These are phyloP conservation scores for Stylonectria norvegica DNA, from an alignment of 2,329 filamentous ascomycete species.

Conservation along the genomic window DNA sequence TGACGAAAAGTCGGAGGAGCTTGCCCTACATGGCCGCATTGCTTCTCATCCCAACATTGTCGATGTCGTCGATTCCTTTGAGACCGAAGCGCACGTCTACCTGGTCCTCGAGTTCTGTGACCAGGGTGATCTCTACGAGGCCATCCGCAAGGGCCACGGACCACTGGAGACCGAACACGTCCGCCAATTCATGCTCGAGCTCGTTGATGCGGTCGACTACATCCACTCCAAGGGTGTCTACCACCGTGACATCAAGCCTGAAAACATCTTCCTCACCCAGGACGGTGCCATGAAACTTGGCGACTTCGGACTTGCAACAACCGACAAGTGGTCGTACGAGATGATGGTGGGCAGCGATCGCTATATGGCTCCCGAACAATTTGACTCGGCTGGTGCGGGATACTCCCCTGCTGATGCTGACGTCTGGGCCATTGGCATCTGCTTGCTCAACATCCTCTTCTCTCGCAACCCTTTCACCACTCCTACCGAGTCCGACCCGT, in stretches of 20 bases:
- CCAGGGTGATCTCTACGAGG: constrained; percentile 95
- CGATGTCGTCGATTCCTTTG: constrained; percentile 85
- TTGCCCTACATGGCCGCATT: constrained; percentile 75
- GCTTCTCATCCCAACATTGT: constrained; percentile 86
- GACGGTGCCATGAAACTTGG: constrained; percentile 91
- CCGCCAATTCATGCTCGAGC: constrained; percentile 92
- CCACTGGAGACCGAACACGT: constrained; percentile 95
- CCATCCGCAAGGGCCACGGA: constrained; percentile 83
- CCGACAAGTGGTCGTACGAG: constrained; percentile 86
- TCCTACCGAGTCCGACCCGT: constrained; percentile 82
- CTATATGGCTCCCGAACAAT: constrained; percentile 99
- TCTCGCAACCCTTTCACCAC: constrained; percentile 93
- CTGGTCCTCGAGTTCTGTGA: constrained; percentile 93
- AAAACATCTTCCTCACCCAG: constrained; percentile 94
- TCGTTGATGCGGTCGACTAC: constrained; percentile 83
- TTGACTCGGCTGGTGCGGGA: constrained; percentile 79
- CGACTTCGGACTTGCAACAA: constrained; percentile 91
- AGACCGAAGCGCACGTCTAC: constrained; percentile 86
- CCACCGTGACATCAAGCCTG: constrained; percentile 97
- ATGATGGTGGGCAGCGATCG: constrained; percentile 93
- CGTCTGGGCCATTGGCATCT: constrained; percentile 96
- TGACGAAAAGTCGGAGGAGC: constrained; percentile 80
- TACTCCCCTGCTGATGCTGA: constrained; percentile 94
- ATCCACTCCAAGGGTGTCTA: constrained; percentile 90
- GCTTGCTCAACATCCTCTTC: constrained; percentile 93